A percentile compares a stretch with the other conserved stretches of the same genome.
These are phyloP conservation scores for Annulohypoxylon stygium DNA, from an alignment of 495 filamentous ascomycete genomes.

Conservation along the genomic window DNA sequence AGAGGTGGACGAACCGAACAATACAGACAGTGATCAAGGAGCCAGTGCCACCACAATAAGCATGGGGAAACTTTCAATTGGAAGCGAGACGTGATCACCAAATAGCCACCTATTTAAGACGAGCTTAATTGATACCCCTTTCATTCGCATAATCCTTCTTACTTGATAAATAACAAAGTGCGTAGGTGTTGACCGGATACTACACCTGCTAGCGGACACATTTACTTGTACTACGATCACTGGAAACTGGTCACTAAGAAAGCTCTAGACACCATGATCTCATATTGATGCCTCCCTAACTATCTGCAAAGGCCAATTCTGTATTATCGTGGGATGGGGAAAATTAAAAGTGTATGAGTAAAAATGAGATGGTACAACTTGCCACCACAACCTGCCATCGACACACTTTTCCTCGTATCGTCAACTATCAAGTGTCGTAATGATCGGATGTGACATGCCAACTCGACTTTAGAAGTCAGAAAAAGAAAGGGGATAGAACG, in stretches of 20 bases:
- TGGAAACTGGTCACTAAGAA: neutral
- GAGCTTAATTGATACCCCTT: conserved; percentile 39
- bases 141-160: conserved; percentile 9
- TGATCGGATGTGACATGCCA: conserved; percentile 45
- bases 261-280: conserved; percentile 23
- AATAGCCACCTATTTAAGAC: neutral
- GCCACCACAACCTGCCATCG: conserved; percentile 35
- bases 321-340: conserved; percentile 26
- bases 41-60: conserved; percentile 17
- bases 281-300: conserved; percentile 46
- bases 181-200: neutral
- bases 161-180: neutral
- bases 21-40: conserved; percentile 11
- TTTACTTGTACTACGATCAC: neutral
- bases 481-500: conserved; percentile 35
- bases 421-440: conserved; percentile 40
- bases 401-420: conserved; percentile 38
- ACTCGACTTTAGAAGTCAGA: conserved; percentile 42
- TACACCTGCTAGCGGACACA: neutral
- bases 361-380: conserved; percentile 41
- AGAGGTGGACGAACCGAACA: conserved; percentile 31
- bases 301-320: conserved; percentile 43
- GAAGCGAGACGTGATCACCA: conserved; percentile 31
- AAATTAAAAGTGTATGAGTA: conserved; percentile 46
- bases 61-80: conserved; percentile 37